Evolutionary conservation across 208 protist species (phyloP), one percentile per base, ranked within the genome.

Genomic region (Leishmania gerbilli): DNA sequence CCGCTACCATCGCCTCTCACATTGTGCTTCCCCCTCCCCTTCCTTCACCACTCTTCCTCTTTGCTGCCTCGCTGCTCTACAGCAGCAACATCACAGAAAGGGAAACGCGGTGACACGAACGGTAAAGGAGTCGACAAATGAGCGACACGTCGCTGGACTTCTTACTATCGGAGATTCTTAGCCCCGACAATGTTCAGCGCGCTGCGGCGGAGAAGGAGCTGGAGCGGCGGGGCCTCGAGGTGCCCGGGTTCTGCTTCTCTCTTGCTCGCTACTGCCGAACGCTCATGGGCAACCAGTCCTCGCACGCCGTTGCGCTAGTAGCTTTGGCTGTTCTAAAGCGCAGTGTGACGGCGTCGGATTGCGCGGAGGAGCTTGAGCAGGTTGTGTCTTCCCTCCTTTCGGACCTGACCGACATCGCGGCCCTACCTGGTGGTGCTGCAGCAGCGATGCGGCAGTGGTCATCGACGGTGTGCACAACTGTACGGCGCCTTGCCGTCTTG

Each of bases 291-390:
- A 51, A 60, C 40, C 3, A 69, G 13, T 47, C 82, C 11, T 78
- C 68, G 58, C 60, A 42, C 53, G 64, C 82, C 68, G 72, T 71
- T 62, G 65, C 72, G 5, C 42, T 93, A 27, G 79, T 95, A 15
- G 84, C 81, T 11, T 82, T 93, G 45, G 86, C 85, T 51, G 85
- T 88, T 24, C 69, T 95, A 34, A 92, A 92, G 77, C 91, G 88
- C 62, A 84, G 77, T 37, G 51, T 90, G 34, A 13, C 51, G 19
- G 17, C 58, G 42, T 37, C 80, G 11, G 53, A 53, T 68, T 1
- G 76, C 40, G 42, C 51, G 49, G 58, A 62, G 7, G 83, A 86
- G 42, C 40, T 89, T 71, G 67, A 77, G 42, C 69, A 81, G 31
- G 69, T 87, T 0, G 78, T 78, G 11, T 49, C 56, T n/a, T 34